Conservation (phyloP, 371 early-diverging fungal genomes). For the Nosema muscidifuracis region DNA sequence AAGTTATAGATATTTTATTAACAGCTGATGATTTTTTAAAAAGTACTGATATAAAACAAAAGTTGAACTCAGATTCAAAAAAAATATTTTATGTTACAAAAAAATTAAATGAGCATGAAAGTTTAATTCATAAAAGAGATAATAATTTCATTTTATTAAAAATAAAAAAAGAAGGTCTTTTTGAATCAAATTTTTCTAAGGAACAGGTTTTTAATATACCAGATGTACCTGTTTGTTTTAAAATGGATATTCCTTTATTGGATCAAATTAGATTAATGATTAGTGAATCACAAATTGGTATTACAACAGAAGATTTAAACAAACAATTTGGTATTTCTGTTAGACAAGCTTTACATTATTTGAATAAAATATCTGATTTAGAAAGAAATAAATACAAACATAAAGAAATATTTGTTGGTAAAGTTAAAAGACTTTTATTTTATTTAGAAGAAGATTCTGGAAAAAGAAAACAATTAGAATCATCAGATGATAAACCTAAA, state of each 20-base stretch:
- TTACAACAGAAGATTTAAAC: conserved; percentile 39
- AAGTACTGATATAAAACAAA: background rate
- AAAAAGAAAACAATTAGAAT: background rate
- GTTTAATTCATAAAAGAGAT: background rate
- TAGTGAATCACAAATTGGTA: background rate
- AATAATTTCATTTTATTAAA: background rate
- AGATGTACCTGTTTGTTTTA: background rate
- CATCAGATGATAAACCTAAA: no score
- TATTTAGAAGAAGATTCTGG: background rate
- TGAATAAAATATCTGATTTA: conserved; percentile 32
- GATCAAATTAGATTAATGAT: conserved; percentile 27
- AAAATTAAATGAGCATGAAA: background rate
- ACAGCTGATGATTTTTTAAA: background rate
- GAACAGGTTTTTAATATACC: background rate
- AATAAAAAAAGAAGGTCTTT: background rate
- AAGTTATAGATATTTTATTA: conserved; percentile 5
- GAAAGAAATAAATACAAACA: background rate
- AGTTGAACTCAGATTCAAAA: background rate
- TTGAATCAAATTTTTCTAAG: background rate
- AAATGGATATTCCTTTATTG: conserved; percentile 26
- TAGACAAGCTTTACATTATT: conserved; percentile 22
- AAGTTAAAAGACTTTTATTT: conserved; percentile 1
- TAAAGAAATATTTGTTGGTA: conserved; percentile 9
- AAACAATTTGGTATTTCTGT: conserved; percentile 31
- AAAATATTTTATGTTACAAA: conserved; percentile 2